Evolutionary conservation across 495 filamentous ascomycete genomes (phyloP).

Genomic region (Oidiodendron maius): DNA sequence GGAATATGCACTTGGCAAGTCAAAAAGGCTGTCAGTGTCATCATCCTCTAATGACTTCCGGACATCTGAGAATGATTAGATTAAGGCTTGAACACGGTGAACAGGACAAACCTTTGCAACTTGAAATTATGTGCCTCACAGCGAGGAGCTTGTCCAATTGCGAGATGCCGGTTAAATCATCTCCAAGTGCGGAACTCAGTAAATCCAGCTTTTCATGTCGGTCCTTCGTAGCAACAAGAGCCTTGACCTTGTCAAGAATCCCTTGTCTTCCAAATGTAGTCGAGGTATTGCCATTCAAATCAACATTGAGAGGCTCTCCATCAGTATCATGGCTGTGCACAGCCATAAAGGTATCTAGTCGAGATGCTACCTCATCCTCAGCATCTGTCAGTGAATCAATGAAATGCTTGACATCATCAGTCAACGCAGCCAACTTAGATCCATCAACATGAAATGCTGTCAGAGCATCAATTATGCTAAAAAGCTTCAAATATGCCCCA

Average conservation of each 20-base stretch:
- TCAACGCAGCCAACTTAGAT: conserved; percentile 3
- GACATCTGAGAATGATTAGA: conserved; percentile 11
- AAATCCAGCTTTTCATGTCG: conserved; percentile 12
- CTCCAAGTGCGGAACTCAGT: conserved; percentile 12
- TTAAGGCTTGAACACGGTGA: background rate
- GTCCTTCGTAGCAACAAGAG: conserved; percentile 1
- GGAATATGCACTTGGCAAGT: conserved; percentile 15
- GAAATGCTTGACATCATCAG: conserved; percentile 3
- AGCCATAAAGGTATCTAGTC: conserved; percentile 14
- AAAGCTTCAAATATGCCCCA: background rate
- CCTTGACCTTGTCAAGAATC: conserved; percentile 6
- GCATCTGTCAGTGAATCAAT: background rate
- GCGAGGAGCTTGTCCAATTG: conserved; percentile 16
- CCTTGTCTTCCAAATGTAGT: conserved; percentile 12
- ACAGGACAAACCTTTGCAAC: conserved; percentile 13
- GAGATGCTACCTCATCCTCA: conserved; percentile 2
- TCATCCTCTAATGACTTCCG: conserved; percentile 6
- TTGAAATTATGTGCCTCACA: conserved; percentile 13
- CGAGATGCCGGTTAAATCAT: background rate
- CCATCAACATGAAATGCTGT: background rate
- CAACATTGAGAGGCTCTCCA: background rate
- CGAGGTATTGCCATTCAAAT: conserved; percentile 7
- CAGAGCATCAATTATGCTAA: conserved; percentile 13
- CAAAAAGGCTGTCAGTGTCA: conserved; percentile 8
- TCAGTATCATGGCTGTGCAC: background rate